Evolutionary conservation across 306 rosid species (phyloP).

Genomic region (Alnus glutinosa): DNA sequence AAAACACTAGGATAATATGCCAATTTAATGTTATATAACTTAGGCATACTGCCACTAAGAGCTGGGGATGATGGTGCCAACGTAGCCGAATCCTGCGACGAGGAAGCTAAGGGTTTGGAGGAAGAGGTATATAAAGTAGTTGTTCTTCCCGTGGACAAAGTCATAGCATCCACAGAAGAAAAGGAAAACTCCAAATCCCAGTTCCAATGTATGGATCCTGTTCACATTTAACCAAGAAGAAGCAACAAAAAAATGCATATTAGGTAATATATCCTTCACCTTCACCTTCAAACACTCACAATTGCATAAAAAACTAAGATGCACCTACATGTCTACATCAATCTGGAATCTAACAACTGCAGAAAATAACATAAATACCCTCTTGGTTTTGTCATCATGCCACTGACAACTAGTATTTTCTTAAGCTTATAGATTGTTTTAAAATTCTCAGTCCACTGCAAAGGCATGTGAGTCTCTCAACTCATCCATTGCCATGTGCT

Average conservation of each 20-base stretch:
- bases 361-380: neutral
- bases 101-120: constrained; percentile 83
- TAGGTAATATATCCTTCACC: neutral
- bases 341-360: neutral
- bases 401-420: neutral
- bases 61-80: constrained; percentile 93
- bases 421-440: neutral
- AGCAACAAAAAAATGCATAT: constrained; percentile 14
- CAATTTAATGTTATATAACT: constrained; percentile 19
- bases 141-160: constrained; percentile 84
- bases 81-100: constrained; percentile 86
- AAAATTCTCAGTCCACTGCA: neutral
- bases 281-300: neutral
- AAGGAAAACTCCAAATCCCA: constrained; percentile 85
- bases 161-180: constrained; percentile 98
- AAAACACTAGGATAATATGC: constrained; percentile 30
- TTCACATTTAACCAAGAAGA: constrained; percentile 21
- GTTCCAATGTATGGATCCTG: constrained; percentile 84
- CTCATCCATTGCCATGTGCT: constrained; percentile 16
- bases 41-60: constrained; percentile 19
- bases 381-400: constrained; percentile 3
- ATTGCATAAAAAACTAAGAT: neutral
- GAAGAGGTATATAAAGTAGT: constrained; percentile 89
- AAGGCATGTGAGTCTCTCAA: neutral
- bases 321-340: neutral